phyloP scores from a whole-genome alignment of 2,329 filamentous ascomycete genomes.

The Trichoderma arundinaceum region DNA sequence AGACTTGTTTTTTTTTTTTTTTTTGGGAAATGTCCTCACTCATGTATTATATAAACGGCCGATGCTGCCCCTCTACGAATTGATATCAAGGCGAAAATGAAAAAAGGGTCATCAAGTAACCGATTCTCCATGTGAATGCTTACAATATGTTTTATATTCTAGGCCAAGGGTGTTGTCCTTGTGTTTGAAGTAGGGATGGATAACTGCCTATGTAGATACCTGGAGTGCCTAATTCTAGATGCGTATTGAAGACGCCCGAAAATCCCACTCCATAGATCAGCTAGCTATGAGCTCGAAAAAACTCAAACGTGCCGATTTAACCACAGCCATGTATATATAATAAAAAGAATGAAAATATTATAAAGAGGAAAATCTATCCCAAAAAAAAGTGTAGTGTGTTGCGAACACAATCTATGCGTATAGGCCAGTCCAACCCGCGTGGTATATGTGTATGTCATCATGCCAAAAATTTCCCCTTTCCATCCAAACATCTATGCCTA shows the following conservation, averaged over 20 bases:
- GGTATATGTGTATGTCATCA: slow-evolving; percentile 29
- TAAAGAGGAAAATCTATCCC: slow-evolving; percentile 10
- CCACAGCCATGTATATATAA: slow-evolving; percentile 1
- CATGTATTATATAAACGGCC: slow-evolving; percentile 30
- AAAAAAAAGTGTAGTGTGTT: slow-evolving; percentile 20
- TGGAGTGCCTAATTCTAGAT: neutral
- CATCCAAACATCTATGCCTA: slow-evolving; percentile 14
- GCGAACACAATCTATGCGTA: slow-evolving; percentile 32
- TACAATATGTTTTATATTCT: too few relatives aligned
- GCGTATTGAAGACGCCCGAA: neutral
- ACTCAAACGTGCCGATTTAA: too few relatives aligned
- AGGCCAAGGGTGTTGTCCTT: neutral
- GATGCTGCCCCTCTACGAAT: slow-evolving; percentile 10
- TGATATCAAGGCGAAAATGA: slow-evolving; percentile 14
- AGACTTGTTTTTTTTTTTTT: neutral
- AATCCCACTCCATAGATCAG: neutral
- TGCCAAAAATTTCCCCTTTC: neutral
- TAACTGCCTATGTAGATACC: neutral
- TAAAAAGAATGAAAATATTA: neutral
- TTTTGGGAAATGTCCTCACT: slow-evolving; percentile 33
- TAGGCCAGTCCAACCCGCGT: slow-evolving; percentile 17
- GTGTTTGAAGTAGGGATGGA: neutral
- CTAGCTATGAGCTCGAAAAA: neutral
- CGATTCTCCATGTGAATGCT: neutral
- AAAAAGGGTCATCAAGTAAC: neutral